Evolutionary conservation across 768 basidiomycete genomes (phyloP), one percentile per base, ranked within the genome.

Genomic region (Cantharellus anzutake): DNA sequence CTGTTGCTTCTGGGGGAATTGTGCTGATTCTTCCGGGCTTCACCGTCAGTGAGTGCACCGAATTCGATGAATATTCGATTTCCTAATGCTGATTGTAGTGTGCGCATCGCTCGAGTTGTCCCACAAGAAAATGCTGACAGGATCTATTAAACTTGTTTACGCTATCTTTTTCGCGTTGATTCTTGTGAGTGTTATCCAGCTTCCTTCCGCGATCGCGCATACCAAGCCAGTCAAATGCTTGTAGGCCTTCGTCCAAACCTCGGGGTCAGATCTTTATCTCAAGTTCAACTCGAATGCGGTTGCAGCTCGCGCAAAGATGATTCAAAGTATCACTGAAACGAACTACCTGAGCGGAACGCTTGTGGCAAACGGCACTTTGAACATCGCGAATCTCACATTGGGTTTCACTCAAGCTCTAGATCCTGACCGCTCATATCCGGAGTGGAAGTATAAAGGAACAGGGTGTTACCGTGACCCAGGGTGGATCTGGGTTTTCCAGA

Each of bases 21-120:
- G 86, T 93, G 39, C 81, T 86, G 41, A 90, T 94, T 62, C 76
- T 93, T 51, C 90, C 90, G 14, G 90, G 87, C 1, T 92, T 84
- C 70, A 76, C 88, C 56, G 85, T 89, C 61, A 68, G 86, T 86
- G 67, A 61, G 82, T 53, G 42, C 50, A 4, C 41, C 38, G 20
- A 29, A 42, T 57, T 2, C 2, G n/a, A 56, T 42, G 41, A 37
- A 58, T 38, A 39, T 5, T n/a, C 39, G 39, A 34, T 41, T 51
- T 52, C 40, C 42, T 60, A 51, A 65, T 60, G 64, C 61, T 50
- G 41, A 72, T 14, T 4, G 5, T 60, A 86, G 87, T 90, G 65
- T 87, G 80, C 64, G 85, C 84, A 66, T 86, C 86, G 34, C 74
- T 89, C 63, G 86, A 90, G 68, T 71, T 90, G 59, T 86, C 85